Evolutionary conservation across 768 basidiomycete species (phyloP), one percentile per base, ranked within the genome.

Genomic region (Lentinus tigrinus): DNA sequence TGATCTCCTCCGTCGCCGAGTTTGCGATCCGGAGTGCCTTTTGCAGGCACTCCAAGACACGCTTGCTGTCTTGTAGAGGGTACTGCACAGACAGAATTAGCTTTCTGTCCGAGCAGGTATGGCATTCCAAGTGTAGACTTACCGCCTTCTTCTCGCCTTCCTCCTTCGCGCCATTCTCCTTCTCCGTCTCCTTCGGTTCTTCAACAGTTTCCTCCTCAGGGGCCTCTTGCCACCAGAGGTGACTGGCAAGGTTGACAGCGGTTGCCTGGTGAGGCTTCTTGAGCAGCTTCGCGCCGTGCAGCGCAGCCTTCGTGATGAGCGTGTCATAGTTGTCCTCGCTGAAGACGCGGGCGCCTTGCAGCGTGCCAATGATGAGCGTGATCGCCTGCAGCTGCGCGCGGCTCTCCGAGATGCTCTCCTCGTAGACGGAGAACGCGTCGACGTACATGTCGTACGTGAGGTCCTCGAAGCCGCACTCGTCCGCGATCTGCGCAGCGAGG

Each of bases 181-280:
- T 23, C 43, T 46, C 43, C 21, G 13, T 23, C 19, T 46, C 43
- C 43, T 46, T 34, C 27, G 67, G 65, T 46, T 75, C 73, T 7
- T 65, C 69, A 53, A 78, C 79, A 39, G 81, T 82, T 24, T 70
- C 76, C 14, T 80, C 84, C 23, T 74, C 63, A 1, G 79, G 72
- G 24, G 84, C 78, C 61, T 89, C 89, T 70, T 98, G 97, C 95
- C 95, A 99, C 96, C 96, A 99, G 64, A 99, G 75, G 74, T 99
- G 97, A 70, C 95, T 97, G 8, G 97, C 97, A 28, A 94, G 79
- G 48, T 91, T 87, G 21, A 98, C 97, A 4, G 96, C 97, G 9
- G 88, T 92, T 13, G 95, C 90, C 73, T 98, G 97, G 72, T 98
- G 96, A 13, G 93, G 93, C 81, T 99, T 98, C 82, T 99, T 99